phyloP scores from a whole-genome alignment of 1,284 basidiomycete species.

The Cryptococcus hybrid region DNA sequence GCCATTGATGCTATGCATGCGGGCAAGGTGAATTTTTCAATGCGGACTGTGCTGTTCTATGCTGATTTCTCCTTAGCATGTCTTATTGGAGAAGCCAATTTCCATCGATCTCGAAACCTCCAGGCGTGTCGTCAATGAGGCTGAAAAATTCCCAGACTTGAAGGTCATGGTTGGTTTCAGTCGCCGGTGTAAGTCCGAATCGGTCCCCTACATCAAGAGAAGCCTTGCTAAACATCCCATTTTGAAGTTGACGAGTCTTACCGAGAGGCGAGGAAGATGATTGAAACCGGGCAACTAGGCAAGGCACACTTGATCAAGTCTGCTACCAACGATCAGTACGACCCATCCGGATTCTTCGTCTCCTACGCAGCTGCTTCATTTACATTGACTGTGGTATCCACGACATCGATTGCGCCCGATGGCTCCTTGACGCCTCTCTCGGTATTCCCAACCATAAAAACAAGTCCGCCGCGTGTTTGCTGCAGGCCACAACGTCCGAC shows the following conservation, averaged over 20 bases:
- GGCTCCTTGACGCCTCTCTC: constrained; percentile 21
- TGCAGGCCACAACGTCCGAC: constrained; percentile 23
- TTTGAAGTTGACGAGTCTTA: constrained; percentile 33
- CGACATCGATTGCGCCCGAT: constrained; percentile 33
- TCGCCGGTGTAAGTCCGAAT: constrained; percentile 29
- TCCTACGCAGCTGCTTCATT: constrained; percentile 9
- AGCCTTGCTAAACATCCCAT: neutral
- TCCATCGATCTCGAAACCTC: constrained; percentile 13
- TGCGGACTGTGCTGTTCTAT: neutral
- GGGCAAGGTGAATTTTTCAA: constrained; percentile 15
- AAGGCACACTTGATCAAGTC: constrained; percentile 25
- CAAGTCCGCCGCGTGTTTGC: constrained; percentile 30
- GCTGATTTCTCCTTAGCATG: constrained; percentile 20
- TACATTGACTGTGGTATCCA: constrained; percentile 39
- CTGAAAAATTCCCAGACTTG: constrained; percentile 19
- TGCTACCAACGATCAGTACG: constrained; percentile 31
- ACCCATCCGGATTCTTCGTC: constrained; percentile 11
- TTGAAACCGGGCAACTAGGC: constrained; percentile 24
- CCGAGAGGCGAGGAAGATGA: constrained; percentile 16
- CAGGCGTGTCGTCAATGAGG: constrained; percentile 23
- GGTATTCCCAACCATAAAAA: constrained; percentile 8
- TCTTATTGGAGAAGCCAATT: constrained; percentile 10
- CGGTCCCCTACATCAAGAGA: neutral
- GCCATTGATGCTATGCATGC: constrained; percentile 15
- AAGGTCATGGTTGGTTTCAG: constrained; percentile 38